phyloP scores from a whole-genome alignment of 2,329 filamentous ascomycete genomes.

The Microascus cirrosus region DNA sequence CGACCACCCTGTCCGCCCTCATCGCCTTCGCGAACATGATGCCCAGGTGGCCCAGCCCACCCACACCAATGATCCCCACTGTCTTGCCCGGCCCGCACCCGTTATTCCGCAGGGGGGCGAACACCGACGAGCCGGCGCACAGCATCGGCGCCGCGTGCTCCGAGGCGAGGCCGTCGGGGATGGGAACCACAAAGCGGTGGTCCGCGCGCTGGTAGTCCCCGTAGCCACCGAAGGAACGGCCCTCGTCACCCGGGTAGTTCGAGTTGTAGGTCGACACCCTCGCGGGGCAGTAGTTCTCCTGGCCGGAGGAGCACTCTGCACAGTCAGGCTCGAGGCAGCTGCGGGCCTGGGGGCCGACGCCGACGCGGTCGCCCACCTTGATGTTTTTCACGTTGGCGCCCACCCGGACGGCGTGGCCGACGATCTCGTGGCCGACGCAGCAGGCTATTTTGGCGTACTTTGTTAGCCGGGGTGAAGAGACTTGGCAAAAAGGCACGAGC shows the following conservation, averaged over 20 bases:
- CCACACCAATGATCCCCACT: slow-evolving; percentile 52
- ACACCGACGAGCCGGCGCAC: slow-evolving; percentile 55
- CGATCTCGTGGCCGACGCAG: too few species aligned
- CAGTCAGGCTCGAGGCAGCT: slow-evolving; percentile 40
- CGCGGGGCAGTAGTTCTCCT: slow-evolving; percentile 29
- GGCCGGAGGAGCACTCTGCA: slow-evolving; percentile 25
- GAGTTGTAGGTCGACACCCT: too few species aligned
- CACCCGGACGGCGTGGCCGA: slow-evolving; percentile 30
- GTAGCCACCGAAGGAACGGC: too few species aligned
- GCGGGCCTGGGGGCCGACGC: slow-evolving; percentile 44
- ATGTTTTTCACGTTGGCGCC: slow-evolving; percentile 32
- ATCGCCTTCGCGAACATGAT: slow-evolving; percentile 53
- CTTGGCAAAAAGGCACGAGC: too few species aligned
- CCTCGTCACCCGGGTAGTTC: too few species aligned
- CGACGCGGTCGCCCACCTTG: slow-evolving; percentile 46
- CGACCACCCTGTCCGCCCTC: slow-evolving; percentile 42
- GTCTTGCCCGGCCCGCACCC: slow-evolving; percentile 50
- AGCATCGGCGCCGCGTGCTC: slow-evolving; percentile 44
- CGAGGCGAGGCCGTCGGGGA: slow-evolving; percentile 20
- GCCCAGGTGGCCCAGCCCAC: slow-evolving; percentile 53
- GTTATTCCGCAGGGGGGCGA: slow-evolving; percentile 45
- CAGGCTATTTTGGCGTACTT: too few species aligned
- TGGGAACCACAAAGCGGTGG: too few species aligned
- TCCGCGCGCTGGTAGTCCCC: too few species aligned
- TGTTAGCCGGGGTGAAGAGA: too few species aligned